Evolutionary conservation across 1,284 basidiomycete genomes (phyloP), one percentile per base, ranked within the genome.

Genomic region (Leccinum huronense): DNA sequence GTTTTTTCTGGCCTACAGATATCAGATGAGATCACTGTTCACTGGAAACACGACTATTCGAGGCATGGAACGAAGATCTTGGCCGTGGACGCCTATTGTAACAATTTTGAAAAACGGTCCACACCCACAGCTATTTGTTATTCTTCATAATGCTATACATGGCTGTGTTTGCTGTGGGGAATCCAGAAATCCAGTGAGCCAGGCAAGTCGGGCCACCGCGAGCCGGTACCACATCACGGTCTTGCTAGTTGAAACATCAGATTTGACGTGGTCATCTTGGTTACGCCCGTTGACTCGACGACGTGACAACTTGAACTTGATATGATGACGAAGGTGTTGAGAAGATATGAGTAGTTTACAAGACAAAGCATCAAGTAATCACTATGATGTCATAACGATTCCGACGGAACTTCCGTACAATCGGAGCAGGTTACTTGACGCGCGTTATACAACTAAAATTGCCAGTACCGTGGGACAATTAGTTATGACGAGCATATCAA

Each of bases 101-200:
- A 48, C 45, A 48, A 48, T 19, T 38, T 45, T 45, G 42, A 45
- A 14, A 66, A 14, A 66, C 60, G 33, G 27, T 11, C 19, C 16
- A 58, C 30, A n/a, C 42, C n/a, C 42, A 45, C 42, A 7, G 36
- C 40, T 33, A 16, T 31, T 36, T 11, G 19, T 57, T 54, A 45
- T 57, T 48, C n/a, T 59, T 33, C 34, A n/a, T 13, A 9, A 14
- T 63, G 71, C 70, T 71, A 67, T 71, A 68, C 65, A 8, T 8
- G 11, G 67, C 72, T 68, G 64, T 74, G 27, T 16, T 13, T 66
- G 67, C 65, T 73, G 62, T 68, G 62, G 31, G 58, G 14, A 3
- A 19, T 19, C 42, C 9, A 19, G n/a, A 45, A 45, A 59, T 64
- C 67, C 71, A 68, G 72, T 68, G 69, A 34, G 14, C 23, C 45